Evolutionary conservation across 148 eudicot genomes (phyloP), one percentile per base, ranked within the genome.

Genomic region (Pouteria glomerata): DNA sequence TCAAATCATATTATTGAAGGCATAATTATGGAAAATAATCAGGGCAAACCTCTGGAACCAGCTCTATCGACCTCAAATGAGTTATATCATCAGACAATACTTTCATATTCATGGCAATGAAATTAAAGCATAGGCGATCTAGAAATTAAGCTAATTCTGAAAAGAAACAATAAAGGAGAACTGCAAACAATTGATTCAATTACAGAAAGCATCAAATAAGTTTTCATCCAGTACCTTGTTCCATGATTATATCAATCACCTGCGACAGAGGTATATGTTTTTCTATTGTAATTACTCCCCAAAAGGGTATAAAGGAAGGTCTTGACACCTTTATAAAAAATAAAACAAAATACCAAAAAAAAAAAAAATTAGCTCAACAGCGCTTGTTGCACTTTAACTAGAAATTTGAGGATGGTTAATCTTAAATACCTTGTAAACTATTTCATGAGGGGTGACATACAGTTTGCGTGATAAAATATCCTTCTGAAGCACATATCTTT

Each of bases 391-490:
- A 1, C 41, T 4, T 26, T 34, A 57, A 70, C 24, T 31, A 15
- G 14, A 33, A 70, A 13, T 5, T 10, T 10, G 42, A 24, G 19
- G 18, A 4, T 23, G n/a, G 2, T 31, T 26, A 3, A 42, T 13
- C n/a, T n/a, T n/a, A n/a, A 47, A 30, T 73, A 91, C 94, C 92
- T 89, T 91, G 80, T 87, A 91, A 39, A 89, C 82, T 29, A 91
- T 78, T 75, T 87, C 94, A 67, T 77, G 26, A 47, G 90, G 70
- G 11, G 97, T 91, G 30, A 89, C 88, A 77, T 83, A 87, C 59
- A 91, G 81, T 78, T 84, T 85, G 2, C 93, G 87, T 0, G 94
- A 91, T 24, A 78, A 76, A 73, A 89, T 74, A 75, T 89, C 94
- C 81, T 89, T 91, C 69, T 59, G 71, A 57, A 91, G 90, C 68